Conservation (phyloP, 2,329 filamentous ascomycete species). For the Colletotrichum noveboracense region DNA sequence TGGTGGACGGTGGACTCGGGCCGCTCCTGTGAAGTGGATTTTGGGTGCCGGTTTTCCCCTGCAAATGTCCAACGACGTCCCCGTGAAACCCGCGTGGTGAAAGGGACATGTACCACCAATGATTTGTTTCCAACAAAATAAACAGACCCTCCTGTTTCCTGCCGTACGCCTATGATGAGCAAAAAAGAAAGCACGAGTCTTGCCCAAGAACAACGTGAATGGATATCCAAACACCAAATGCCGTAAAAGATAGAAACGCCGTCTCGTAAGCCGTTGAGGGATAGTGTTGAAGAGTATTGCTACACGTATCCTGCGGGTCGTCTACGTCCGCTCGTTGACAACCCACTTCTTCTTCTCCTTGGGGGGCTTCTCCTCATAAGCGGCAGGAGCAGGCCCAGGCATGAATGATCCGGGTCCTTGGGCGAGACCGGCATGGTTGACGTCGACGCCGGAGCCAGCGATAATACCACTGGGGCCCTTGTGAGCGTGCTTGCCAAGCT, state of each 20-base stretch:
- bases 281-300: not conserved
- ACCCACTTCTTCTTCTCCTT: constrained; percentile 55
- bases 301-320: not conserved
- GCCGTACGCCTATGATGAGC: constrained; percentile 9
- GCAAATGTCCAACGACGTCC: not conserved
- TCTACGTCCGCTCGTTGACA: constrained; percentile 47
- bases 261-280: constrained; percentile 17
- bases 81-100: not conserved
- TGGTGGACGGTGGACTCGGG: not conserved
- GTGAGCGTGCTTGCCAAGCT: constrained; percentile 47
- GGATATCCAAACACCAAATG: constrained; percentile 17
- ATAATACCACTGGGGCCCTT: constrained; percentile 36
- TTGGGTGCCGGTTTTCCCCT: not conserved
- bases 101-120: not conserved
- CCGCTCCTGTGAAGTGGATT: not conserved
- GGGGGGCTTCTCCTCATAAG: constrained; percentile 38
- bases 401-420: constrained; percentile 36
- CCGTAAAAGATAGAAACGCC: constrained; percentile 12
- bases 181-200: not conserved
- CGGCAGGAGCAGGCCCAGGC: constrained; percentile 29
- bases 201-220: not conserved
- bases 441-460: constrained; percentile 33
- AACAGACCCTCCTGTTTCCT: not conserved
- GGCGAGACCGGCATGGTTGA: constrained; percentile 25
- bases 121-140: not conserved